Evolutionary conservation across 176 grass and related monocot genomes (phyloP).

Genomic region (Hyparrhenia diplandra): DNA sequence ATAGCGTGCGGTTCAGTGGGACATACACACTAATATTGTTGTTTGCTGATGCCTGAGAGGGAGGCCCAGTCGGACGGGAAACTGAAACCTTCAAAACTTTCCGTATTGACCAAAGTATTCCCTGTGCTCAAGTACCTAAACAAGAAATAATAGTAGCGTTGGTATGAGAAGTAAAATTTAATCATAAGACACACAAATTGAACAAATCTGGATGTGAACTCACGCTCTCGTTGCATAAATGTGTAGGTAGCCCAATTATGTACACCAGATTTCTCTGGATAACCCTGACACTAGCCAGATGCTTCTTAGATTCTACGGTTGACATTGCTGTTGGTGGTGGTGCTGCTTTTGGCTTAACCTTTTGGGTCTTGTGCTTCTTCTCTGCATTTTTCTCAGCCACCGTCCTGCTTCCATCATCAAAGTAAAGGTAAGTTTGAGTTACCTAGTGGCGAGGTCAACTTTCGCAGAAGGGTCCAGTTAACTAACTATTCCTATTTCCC

Average conservation of each 20-base stretch:
- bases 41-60: slow-evolving; percentile 69
- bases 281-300: slow-evolving; percentile 86
- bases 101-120: slow-evolving; percentile 99
- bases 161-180: neutral
- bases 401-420: slow-evolving; percentile 39
- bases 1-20: neutral
- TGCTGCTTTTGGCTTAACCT: slow-evolving; percentile 54
- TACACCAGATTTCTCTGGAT: slow-evolving; percentile 96
- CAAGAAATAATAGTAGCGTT: slow-evolving; percentile 16
- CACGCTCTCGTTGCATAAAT: slow-evolving; percentile 85
- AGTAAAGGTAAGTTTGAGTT: neutral
- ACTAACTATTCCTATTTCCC: too few relatives aligned
- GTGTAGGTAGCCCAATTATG: slow-evolving; percentile 87
- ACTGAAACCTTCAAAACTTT: slow-evolving; percentile 97
- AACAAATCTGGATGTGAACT: slow-evolving; percentile 25
- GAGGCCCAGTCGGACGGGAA: slow-evolving; percentile 57
- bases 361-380: slow-evolving; percentile 89
- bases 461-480: too few relatives aligned
- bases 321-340: neutral
- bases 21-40: slow-evolving; percentile 88
- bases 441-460: neutral
- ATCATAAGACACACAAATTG: neutral
- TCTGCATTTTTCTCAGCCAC: slow-evolving; percentile 66
- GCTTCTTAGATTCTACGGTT: slow-evolving; percentile 80
- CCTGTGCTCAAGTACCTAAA: slow-evolving; percentile 80